Conservation (phyloP, 768 basidiomycete genomes). For the Suillus paluster region DNA sequence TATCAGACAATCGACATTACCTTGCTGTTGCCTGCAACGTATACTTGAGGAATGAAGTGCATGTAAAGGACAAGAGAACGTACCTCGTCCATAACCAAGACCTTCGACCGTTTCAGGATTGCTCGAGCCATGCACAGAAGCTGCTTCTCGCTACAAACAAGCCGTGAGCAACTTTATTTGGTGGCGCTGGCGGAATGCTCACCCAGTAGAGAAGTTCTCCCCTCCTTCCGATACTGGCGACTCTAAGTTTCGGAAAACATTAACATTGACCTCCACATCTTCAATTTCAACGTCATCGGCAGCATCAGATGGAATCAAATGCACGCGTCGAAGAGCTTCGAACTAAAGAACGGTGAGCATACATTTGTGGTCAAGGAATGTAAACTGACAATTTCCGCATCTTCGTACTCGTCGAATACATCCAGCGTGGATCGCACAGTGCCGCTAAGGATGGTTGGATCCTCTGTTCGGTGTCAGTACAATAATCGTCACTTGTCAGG, state of each 20-base stretch:
- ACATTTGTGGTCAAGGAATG: background rate
- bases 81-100: slow-evolving; percentile 87
- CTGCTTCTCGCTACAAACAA: slow-evolving; percentile 67
- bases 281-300: slow-evolving; percentile 43
- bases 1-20: slow-evolving; percentile 31
- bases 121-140: slow-evolving; percentile 90
- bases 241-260: slow-evolving; percentile 79
- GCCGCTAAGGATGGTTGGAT: slow-evolving; percentile 87
- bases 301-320: slow-evolving; percentile 69
- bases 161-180: slow-evolving; percentile 18
- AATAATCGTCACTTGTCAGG: background rate
- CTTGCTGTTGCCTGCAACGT: slow-evolving; percentile 66
- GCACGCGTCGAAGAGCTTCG: slow-evolving; percentile 83
- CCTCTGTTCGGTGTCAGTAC: slow-evolving; percentile 54
- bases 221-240: slow-evolving; percentile 81
- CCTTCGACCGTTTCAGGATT: slow-evolving; percentile 75
- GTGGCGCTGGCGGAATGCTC: slow-evolving; percentile 19
- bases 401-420: slow-evolving; percentile 85
- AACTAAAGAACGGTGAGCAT: slow-evolving; percentile 48
- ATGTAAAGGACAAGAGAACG: slow-evolving; percentile 17
- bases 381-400: slow-evolving; percentile 72
- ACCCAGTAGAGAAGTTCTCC: slow-evolving; percentile 91
- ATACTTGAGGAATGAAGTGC: slow-evolving; percentile 10
- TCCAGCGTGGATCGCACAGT: slow-evolving; percentile 81
- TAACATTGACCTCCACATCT: slow-evolving; percentile 59